Evolutionary conservation across 495 filamentous ascomycete species (phyloP).

Genomic region (Penicillium taxi): DNA sequence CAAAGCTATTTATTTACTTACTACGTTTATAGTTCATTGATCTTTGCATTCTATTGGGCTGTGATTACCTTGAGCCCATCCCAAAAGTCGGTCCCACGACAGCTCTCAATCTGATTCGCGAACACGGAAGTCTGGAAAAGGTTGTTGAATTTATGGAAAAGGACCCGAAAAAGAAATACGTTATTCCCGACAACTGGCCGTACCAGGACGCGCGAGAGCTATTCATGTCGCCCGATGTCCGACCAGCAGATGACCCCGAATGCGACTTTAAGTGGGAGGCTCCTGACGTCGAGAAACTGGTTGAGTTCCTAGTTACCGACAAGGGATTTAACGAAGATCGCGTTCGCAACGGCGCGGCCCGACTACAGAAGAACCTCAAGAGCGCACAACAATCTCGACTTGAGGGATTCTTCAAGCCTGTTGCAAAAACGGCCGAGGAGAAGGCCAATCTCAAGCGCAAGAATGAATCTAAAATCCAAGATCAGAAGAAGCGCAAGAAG

Average conservation of each 20-base stretch:
- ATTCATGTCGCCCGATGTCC: constrained; percentile 83
- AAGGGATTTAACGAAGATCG: constrained; percentile 97
- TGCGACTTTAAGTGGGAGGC: constrained; percentile 98
- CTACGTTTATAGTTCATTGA: constrained; percentile 96
- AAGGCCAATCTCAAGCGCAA: constrained; percentile 81
- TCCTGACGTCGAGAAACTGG: constrained; percentile 79
- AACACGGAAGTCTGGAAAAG: constrained; percentile 78
- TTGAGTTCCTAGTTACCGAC: constrained; percentile 81
- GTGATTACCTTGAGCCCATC: constrained; percentile 94
- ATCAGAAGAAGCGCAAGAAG: constrained; percentile 91
- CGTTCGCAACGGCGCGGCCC: constrained; percentile 65
- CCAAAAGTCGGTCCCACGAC: constrained; percentile 88
- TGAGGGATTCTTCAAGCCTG: constrained; percentile 96
- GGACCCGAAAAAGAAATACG: constrained; percentile 70
- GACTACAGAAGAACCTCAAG: constrained; percentile 83
- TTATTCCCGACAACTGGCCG: constrained; percentile 86
- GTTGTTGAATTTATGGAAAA: constrained; percentile 70
- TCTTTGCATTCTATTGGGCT: constrained; percentile 94
- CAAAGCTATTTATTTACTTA: background rate
- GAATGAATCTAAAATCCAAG: constrained; percentile 78
- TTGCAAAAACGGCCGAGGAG: constrained; percentile 81
- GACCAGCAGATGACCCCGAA: constrained; percentile 70
- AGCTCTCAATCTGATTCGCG: constrained; percentile 85
- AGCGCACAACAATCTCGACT: constrained; percentile 78
- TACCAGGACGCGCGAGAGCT: constrained; percentile 85